phyloP scores from a whole-genome alignment of 2,329 filamentous ascomycete genomes.

The Fusarium napiforme region DNA sequence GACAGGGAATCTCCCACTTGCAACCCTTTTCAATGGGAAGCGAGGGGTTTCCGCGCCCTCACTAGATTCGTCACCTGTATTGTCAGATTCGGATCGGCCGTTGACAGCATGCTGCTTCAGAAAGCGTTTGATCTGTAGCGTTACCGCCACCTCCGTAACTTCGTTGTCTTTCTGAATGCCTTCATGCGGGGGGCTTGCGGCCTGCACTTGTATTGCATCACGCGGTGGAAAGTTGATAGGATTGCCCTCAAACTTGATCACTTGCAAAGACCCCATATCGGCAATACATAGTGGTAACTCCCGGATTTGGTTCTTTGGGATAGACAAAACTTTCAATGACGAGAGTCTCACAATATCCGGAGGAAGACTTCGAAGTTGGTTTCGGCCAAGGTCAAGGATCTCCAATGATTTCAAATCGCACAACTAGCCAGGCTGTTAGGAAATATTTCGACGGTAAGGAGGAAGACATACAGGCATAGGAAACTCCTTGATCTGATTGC shows the following conservation, averaged over 20 bases:
- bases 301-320: conserved; percentile 87
- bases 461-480: conserved; percentile 61
- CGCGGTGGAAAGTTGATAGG: conserved; percentile 83
- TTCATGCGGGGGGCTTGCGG: conserved; percentile 66
- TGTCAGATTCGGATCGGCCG: conserved; percentile 65
- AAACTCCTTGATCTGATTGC: conserved; percentile 76
- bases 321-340: conserved; percentile 87
- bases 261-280: conserved; percentile 89
- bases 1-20: conserved; percentile 74
- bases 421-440: conserved; percentile 65
- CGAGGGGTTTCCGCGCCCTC: conserved; percentile 85
- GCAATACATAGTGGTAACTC: conserved; percentile 85
- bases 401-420: conserved; percentile 88
- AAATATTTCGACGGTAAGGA: conserved; percentile 13
- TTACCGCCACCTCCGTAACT: conserved; percentile 69
- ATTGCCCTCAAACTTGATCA: conserved; percentile 91
- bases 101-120: conserved; percentile 64
- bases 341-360: conserved; percentile 82
- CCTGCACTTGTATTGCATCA: conserved; percentile 71
- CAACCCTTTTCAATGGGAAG: conserved; percentile 70
- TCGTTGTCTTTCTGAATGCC: conserved; percentile 67
- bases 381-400: conserved; percentile 91
- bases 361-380: conserved; percentile 82
- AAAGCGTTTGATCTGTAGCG: conserved; percentile 70
- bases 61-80: conserved; percentile 70